Base-by-base conservation (phyloP, 1,284 basidiomycete species). In the Mycosarcoma mackinlayi region DNA sequence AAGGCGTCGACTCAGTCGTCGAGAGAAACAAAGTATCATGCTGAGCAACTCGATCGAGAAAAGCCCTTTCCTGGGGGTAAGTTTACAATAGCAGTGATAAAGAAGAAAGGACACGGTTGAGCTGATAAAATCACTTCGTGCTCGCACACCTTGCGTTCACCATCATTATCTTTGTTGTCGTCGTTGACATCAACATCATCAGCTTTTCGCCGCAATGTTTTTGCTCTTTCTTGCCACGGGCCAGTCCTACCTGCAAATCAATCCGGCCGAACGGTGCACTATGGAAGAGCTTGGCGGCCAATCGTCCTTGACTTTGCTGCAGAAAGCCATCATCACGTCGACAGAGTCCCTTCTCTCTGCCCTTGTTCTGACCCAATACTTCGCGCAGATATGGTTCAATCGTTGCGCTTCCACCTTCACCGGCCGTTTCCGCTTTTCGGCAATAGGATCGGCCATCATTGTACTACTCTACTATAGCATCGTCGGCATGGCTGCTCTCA, bases 331-430 rank as follows among this genome's bases (percentile, higher is more conserved):
- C 11, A 21, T 37, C 16, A 24, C 37, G 6, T 30, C 9, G 4
- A 19, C 34, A 2, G 7, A 28, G 6, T 24, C 45, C 2, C 13
- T 42, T 13, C 3, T 10, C 2, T 16, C 4, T 8, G 27, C 41
- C 0, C 40, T 58, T 5, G 6, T 27, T 4, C 14, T 21, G 6
- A 18, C 28, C 2, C 13, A 21, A 13, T 3, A 14, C 0, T 5
- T 52, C 2, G 57, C 38, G 2, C 57, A 59, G 19, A 23, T 21
- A 1, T 59, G 37, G 28, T 59, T 52, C 44, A 59, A 59, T 24
- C 14, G 38, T 16, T 35, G 38, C 13, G 40, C 37, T 2, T 16
- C 23, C 3, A 41, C 57, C 0, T 59, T 52, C 23, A 52, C 57
- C 9, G 57, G 57, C 4, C 28, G 38, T 4, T 60, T 60, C 30